Evolutionary conservation across 139 green algal species (phyloP).

Genomic region (Yamagishiella unicocca): DNA sequence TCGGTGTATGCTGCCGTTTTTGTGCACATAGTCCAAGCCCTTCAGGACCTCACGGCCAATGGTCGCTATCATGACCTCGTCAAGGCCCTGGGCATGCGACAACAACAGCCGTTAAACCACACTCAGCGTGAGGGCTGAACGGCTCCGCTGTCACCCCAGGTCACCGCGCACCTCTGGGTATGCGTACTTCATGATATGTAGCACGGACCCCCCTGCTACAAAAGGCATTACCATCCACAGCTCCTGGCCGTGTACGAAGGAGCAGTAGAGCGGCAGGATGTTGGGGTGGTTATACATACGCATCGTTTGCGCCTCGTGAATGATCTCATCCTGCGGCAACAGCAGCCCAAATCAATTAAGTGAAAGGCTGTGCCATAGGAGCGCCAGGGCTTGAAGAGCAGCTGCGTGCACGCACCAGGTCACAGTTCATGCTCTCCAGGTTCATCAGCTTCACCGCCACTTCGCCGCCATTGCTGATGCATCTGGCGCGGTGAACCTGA

Average conservation of each 20-base stretch:
- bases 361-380: neutral
- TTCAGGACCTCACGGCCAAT: conserved; percentile 95
- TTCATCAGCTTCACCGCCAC: conserved; percentile 98
- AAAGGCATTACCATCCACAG: conserved; percentile 98
- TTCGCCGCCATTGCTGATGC: conserved; percentile 77
- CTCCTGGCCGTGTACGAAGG: conserved; percentile 91
- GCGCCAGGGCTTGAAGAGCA: neutral
- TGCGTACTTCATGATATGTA: conserved; percentile 94
- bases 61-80: conserved; percentile 93
- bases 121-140: too few relatives aligned
- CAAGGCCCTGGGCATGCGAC: conserved; percentile 78
- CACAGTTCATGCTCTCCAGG: conserved; percentile 93
- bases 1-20: conserved; percentile 94
- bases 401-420: conserved; percentile 68
- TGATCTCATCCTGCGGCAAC: conserved; percentile 91
- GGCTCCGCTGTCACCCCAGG: too few relatives aligned
- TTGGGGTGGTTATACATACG: conserved; percentile 93
- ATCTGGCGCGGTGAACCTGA: conserved; percentile 89
- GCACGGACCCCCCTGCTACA: conserved; percentile 81
- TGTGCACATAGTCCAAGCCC: conserved; percentile 97
- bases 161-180: conserved; percentile 76
- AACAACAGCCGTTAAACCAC: neutral
- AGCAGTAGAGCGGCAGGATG: conserved; percentile 93
- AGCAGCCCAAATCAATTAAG: neutral
- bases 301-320: conserved; percentile 96